Evolutionary conservation across 1,284 basidiomycete species (phyloP), one percentile per base, ranked within the genome.

Genomic region (Malassezia obtusa): DNA sequence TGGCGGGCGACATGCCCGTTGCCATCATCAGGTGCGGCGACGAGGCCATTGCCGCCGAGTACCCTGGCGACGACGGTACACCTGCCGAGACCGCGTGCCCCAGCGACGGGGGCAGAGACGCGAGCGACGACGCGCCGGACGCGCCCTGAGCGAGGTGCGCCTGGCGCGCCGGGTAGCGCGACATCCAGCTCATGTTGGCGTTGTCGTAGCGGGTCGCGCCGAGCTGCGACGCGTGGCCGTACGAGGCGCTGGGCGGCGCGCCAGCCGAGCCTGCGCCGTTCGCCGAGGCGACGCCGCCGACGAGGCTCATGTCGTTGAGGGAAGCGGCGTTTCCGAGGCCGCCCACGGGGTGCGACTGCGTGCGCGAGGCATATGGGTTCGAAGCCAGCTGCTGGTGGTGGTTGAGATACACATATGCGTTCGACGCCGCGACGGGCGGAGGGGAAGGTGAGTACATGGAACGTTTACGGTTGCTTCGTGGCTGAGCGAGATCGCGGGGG

Each of bases 41-140:
- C 48, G 48, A 64, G 54, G 17, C 61, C 39, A 67, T 53, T 2
- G 22, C 38, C 22, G 39, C 46, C 3, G 44, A 49, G 41, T 63
- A 68, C 17, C 53, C 64, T 5, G 69, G 69, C 2, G 67, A 70
- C 7, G 66, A 61, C 2, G 69, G 66, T 14, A 49, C 59, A 33
- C 57, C 57, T 6, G 15, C 26, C 6, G 21, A 14, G 22, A 40
- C 38, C 4, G 30, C 30, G 33, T 65, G 64, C 39, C 54, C 55
- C 25, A 70, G 49, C 33, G 64, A 62, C 22, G 56, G 61, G 12
- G 66, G 68, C 41, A 68, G 50, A 11, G 38, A 40, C 33, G 64
- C 64, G 38, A 71, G 52, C 15, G 65, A 64, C n/a, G 67, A 59
- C 33, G 64, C 64, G 50, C 67, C 66, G 54, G 22, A 65, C 61